Conservation (phyloP, 2,329 filamentous ascomycete genomes). For the Drechslerella dactyloides region DNA sequence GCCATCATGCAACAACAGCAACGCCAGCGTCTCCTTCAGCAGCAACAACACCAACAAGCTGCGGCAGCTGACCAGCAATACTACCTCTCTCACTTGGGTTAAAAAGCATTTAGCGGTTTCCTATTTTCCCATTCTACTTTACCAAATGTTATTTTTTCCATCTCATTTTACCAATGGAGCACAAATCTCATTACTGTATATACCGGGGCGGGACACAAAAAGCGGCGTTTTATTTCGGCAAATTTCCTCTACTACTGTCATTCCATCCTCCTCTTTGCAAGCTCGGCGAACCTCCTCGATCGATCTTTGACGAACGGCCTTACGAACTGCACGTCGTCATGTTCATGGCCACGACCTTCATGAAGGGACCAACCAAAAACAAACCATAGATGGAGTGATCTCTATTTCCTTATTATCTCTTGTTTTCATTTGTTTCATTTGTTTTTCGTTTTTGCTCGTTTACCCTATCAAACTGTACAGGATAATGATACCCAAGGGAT, state of each 20-base stretch:
- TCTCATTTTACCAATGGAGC: constrained; percentile 33
- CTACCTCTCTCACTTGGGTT: constrained; percentile 50
- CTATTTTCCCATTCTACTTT: constrained; percentile 12
- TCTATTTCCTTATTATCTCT: constrained; percentile 17
- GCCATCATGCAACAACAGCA: constrained; percentile 50
- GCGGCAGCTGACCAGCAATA: constrained; percentile 48
- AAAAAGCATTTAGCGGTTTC: constrained; percentile 51
- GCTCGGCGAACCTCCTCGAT: constrained; percentile 12
- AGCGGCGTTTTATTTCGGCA: constrained; percentile 49
- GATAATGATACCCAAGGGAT: constrained; percentile 51
- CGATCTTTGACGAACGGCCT: constrained; percentile 12
- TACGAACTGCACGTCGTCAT: constrained; percentile 19
- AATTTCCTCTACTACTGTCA: constrained; percentile 24
- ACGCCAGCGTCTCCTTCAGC: constrained; percentile 36
- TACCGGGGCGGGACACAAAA: constrained; percentile 49
- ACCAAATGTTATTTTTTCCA: constrained; percentile 1
- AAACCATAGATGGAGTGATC: constrained; percentile 40
- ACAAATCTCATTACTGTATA: constrained; percentile 46
- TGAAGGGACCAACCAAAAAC: constrained; percentile 29
- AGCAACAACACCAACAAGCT: constrained; percentile 37
- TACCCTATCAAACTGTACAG: constrained; percentile 32
- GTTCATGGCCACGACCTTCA: constrained; percentile 43
- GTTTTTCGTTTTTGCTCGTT: not conserved
- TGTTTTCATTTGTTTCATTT: not conserved
- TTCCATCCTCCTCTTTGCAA: constrained; percentile 18